phyloP scores from a whole-genome alignment of 2,329 filamentous ascomycete genomes.

The Alternaria panax region DNA sequence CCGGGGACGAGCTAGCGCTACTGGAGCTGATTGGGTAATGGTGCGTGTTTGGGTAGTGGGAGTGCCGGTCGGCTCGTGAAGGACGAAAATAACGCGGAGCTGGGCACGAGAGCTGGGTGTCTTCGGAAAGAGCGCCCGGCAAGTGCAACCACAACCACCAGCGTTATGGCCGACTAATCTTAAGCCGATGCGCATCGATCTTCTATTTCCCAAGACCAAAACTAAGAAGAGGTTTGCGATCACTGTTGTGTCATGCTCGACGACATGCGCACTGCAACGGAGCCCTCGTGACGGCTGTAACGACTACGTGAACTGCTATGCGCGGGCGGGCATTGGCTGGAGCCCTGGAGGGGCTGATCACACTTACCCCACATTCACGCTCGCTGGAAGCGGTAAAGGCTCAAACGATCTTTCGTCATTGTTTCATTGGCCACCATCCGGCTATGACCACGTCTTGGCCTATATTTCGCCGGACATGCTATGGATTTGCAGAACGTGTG shows the following conservation, averaged over 20 bases:
- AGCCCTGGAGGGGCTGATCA: slow-evolving; percentile 12
- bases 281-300: slow-evolving; percentile 19
- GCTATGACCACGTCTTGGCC: slow-evolving; percentile 2
- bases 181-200: slow-evolving; percentile 17
- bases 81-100: slow-evolving; percentile 43
- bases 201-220: neutral
- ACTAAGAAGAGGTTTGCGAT: slow-evolving; percentile 7
- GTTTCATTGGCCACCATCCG: slow-evolving; percentile 17
- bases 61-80: slow-evolving; percentile 32
- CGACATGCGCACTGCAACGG: neutral
- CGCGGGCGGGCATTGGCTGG: slow-evolving; percentile 20
- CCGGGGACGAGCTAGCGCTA: slow-evolving; percentile 32
- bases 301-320: slow-evolving; percentile 11
- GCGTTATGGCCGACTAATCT: slow-evolving; percentile 16
- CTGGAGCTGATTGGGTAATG: slow-evolving; percentile 35
- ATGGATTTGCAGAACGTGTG: neutral
- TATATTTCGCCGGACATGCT: slow-evolving; percentile 7
- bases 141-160: slow-evolving; percentile 18
- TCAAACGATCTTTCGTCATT: slow-evolving; percentile 29
- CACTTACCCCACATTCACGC: slow-evolving; percentile 20
- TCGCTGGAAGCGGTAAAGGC: slow-evolving; percentile 29
- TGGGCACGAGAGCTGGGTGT: slow-evolving; percentile 25
- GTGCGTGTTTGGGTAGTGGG: slow-evolving; percentile 20
- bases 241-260: slow-evolving; percentile 21
- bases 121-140: slow-evolving; percentile 32